A percentile compares a stretch with the other conserved stretches of the same genome.
phyloP scores from a whole-genome alignment of 345 rosid species.

The Melaleuca quinquenervia region DNA sequence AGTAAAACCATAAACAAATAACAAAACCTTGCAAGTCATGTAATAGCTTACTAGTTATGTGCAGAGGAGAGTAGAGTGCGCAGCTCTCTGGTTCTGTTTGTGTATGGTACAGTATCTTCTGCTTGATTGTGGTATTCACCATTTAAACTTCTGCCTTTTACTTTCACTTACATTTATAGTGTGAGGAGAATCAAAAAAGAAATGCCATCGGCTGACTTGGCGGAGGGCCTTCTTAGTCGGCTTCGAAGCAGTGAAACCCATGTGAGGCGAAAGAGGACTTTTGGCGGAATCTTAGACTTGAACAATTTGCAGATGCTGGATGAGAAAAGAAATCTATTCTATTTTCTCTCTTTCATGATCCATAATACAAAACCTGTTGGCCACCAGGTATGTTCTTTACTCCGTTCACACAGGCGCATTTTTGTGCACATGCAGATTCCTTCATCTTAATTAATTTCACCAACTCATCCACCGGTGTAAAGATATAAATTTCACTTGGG shows the following conservation, averaged over 20 bases:
- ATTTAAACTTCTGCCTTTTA: background rate
- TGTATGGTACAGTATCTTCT: background rate
- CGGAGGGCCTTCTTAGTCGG: conserved; percentile 29
- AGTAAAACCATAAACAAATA: background rate
- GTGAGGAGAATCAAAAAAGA: conserved; percentile 21
- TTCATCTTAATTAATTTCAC: background rate
- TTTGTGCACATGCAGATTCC: background rate
- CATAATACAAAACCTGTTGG: conserved; percentile 98
- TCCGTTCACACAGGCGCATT: background rate
- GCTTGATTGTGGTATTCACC: background rate
- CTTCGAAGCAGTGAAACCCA: conserved; percentile 34
- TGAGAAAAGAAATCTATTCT: conserved; percentile 86
- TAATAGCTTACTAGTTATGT: background rate
- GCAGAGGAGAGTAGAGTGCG: background rate
- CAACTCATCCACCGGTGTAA: background rate
- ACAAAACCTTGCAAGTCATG: background rate
- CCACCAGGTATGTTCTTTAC: conserved; percentile 60
- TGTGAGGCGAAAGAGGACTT: conserved; percentile 39
- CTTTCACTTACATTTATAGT: conserved; percentile 15
- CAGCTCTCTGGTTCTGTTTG: background rate
- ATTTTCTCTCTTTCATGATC: conserved; percentile 73
- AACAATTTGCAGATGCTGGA: conserved; percentile 65
- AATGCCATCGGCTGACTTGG: conserved; percentile 29
- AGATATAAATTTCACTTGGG: background rate
- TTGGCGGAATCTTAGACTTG: conserved; percentile 54